These are phyloP conservation scores for Mycena sp. DNA, from an alignment of 1,284 basidiomycete genomes.

Conservation along the genomic window DNA sequence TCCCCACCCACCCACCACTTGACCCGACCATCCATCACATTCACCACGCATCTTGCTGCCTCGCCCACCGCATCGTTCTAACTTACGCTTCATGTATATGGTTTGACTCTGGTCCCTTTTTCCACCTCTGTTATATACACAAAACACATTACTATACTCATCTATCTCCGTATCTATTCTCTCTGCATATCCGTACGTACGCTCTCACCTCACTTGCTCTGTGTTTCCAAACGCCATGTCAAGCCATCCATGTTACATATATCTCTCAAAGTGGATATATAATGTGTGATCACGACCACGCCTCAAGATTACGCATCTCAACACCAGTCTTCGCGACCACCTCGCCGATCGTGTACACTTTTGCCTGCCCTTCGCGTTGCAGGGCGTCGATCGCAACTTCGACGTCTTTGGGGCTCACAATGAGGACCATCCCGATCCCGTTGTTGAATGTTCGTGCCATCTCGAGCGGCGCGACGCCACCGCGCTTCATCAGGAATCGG, in stretches of 20 bases:
- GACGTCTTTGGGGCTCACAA: slow-evolving; percentile 73
- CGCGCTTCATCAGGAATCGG: slow-evolving; percentile 85
- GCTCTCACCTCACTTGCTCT: slow-evolving; percentile 11
- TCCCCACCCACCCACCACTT: too few relatives aligned
- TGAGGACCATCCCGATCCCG: slow-evolving; percentile 94
- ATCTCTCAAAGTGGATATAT: slow-evolving; percentile 20
- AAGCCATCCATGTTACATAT: slow-evolving; percentile 27
- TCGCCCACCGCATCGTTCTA: slow-evolving; percentile 27
- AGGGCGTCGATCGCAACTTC: slow-evolving; percentile 66
- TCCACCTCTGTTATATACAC: slow-evolving; percentile 20
- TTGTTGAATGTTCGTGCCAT: slow-evolving; percentile 99
- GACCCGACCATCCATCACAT: slow-evolving; percentile 8
- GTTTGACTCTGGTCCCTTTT: slow-evolving; percentile 27
- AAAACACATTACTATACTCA: slow-evolving; percentile 26
- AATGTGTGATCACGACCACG: slow-evolving; percentile 51
- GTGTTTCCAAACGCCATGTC: slow-evolving; percentile 13
- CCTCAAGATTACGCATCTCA: slow-evolving; percentile 74
- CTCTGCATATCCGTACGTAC: too few relatives aligned
- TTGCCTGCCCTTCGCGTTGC: slow-evolving; percentile 59
- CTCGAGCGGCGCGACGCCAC: slow-evolving; percentile 83
- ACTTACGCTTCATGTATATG: slow-evolving; percentile 37
- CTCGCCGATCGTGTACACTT: slow-evolving; percentile 80
- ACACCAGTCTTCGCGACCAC: slow-evolving; percentile 75
- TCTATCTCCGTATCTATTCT: slow-evolving; percentile 19
- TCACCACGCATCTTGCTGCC: slow-evolving; percentile 27